Conservation (phyloP, 78 protist species). For the Blattamonas nauphoetae region DNA sequence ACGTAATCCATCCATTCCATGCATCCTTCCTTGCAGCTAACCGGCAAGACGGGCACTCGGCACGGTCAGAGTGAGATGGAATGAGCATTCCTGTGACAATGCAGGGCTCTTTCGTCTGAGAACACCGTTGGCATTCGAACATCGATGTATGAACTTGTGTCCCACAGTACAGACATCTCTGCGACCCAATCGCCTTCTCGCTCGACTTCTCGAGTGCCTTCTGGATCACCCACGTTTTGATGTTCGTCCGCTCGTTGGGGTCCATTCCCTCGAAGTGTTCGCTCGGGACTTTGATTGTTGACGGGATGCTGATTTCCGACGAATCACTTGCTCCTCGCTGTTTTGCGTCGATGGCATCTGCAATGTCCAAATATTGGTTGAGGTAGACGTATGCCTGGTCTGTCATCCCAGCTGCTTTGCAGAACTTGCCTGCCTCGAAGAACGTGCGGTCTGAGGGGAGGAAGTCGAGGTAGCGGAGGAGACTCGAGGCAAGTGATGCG, state of each 20-base stretch:
- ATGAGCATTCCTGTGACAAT: neutral
- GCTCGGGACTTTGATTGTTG: neutral
- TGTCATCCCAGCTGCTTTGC: neutral
- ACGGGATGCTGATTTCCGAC: neutral
- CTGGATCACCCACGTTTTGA: neutral
- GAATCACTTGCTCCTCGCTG: neutral
- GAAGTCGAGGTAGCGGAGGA: neutral
- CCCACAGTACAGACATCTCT: neutral
- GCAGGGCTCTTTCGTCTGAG: neutral
- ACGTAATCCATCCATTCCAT: neutral
- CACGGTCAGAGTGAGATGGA: neutral
- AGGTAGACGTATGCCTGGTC: neutral
- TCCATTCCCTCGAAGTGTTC: neutral
- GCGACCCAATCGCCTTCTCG: neutral
- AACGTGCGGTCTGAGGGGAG: constrained; percentile 15
- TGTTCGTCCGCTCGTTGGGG: neutral
- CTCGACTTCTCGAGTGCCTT: neutral
- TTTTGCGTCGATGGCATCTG: constrained; percentile 14
- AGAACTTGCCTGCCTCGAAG: constrained; percentile 11
- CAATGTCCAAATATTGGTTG: neutral
- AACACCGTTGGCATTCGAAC: neutral
- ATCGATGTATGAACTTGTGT: neutral
- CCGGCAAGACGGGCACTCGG: neutral
- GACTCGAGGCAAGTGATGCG: neutral
- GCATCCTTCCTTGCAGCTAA: neutral